Base-by-base conservation (phyloP, 2,329 filamentous ascomycete genomes). In the Fusarium xylarioides region DNA sequence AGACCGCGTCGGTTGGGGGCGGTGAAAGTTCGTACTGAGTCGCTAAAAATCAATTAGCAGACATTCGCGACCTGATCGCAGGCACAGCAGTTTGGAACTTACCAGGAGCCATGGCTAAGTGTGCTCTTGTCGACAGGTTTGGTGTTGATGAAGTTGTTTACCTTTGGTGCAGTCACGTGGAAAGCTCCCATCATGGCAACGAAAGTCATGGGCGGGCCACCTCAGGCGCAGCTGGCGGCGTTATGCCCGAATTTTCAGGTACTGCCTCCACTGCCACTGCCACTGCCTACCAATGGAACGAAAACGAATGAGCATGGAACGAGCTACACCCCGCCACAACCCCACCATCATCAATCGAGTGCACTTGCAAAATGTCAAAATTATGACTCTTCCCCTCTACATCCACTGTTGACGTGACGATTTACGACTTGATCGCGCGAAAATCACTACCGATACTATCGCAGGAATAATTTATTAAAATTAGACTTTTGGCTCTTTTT, bases 1-100 rank as follows among this genome's bases (percentile, higher is more conserved):
- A 97, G 78, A 98, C 92, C 77, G 93, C 93, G 83, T 99, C 96
- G 76, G 88, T 89, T 16, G 96, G 96, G 52, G 95, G 91, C 77
- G 94, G 90, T 68, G 91, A 88, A 79, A 98, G 89, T 83, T 96
- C 92, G 84, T 93, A 95, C 87, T 97, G 94, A 74, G 91, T 86
- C 82, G 88, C 89, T 91, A 70, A 44, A 35, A 19, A 21, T 26
- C 23, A 34, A 67, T 81, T 64, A 80, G 74, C 21, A 59, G 64
- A 18, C 5, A 42, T 32, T 58, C 55, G 12, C 26, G 35, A 32
- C 7, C 8, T 11, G 16, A 53, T 21, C 16, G 19, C 14, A 14
- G 15, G 37, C 30, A 46, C 28, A 19, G 16, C 6, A 19, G 43
- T 37, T 43, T 34, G 55, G 26, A 38, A 71, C 82, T 66, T 76